A percentile compares a stretch with the other conserved stretches of the same genome.
Conservation (phyloP, 1,284 basidiomycete species). For the Ustilago vetiveriae region DNA sequence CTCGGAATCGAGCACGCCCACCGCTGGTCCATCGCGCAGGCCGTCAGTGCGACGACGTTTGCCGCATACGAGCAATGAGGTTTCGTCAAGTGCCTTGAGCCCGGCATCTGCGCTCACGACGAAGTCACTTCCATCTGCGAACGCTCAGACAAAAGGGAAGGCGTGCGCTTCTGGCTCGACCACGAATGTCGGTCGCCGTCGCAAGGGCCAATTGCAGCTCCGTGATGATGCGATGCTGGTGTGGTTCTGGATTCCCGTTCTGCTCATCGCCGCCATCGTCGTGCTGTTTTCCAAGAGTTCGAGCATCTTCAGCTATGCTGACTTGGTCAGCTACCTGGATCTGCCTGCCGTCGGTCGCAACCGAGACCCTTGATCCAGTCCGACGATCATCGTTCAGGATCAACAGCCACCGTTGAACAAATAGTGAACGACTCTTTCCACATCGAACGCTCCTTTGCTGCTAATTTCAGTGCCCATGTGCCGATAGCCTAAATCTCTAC, state of each 20-base stretch:
- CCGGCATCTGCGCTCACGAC: conserved; percentile 26
- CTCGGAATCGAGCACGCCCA: conserved; percentile 27
- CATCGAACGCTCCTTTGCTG: too few species aligned
- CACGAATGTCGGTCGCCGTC: conserved; percentile 25
- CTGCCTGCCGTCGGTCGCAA: conserved; percentile 45
- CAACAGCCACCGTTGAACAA: too few species aligned
- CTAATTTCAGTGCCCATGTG: too few species aligned
- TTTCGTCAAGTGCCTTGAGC: conserved; percentile 1
- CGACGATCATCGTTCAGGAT: too few species aligned
- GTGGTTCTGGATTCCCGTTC: conserved; percentile 91
- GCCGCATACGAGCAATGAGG: conserved; percentile 51
- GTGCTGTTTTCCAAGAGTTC: conserved; percentile 54
- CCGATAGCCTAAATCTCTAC: too few species aligned
- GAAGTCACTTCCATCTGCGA: neutral
- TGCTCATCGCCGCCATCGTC: conserved; percentile 69
- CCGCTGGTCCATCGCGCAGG: conserved; percentile 36
- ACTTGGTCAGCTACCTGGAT: conserved; percentile 55
- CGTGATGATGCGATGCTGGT: conserved; percentile 88
- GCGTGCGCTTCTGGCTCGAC: conserved; percentile 7
- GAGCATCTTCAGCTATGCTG: conserved; percentile 57
- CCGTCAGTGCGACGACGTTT: conserved; percentile 18
- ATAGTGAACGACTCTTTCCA: too few species aligned
- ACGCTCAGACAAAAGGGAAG: conserved; percentile 11
- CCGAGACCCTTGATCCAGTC: too few species aligned
- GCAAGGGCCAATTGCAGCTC: conserved; percentile 35